phyloP scores from a whole-genome alignment of 352 stramenopile genomes.

The Globisporangium mamillatum region DNA sequence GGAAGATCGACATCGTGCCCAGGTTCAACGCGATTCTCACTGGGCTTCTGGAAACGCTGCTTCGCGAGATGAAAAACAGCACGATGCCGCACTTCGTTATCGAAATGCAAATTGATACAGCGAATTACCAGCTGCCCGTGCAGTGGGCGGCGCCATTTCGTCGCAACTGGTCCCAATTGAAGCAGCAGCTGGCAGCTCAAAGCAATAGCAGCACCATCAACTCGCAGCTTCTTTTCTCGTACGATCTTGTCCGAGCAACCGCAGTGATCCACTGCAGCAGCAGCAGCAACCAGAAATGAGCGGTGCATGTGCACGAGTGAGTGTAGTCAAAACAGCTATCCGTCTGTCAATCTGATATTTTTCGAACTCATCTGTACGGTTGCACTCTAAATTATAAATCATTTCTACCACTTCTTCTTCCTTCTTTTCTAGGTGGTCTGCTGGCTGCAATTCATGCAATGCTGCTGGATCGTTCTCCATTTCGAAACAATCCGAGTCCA shows the following conservation, averaged over 20 bases:
- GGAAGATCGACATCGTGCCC: conserved; percentile 18
- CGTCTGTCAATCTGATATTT: background rate
- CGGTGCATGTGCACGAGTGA: background rate
- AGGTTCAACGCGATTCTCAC: conserved; percentile 23
- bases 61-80: background rate
- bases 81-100: conserved; percentile 20
- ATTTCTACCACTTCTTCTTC: background rate
- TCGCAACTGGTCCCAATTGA: conserved; percentile 20
- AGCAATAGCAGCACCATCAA: background rate
- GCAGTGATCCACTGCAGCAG: background rate
- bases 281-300: background rate
- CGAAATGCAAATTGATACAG: conserved; percentile 22
- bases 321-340: background rate
- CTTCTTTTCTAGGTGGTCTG: background rate
- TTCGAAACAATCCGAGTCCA: background rate
- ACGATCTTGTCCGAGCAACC: conserved; percentile 19
- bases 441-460: background rate
- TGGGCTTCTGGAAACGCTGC: conserved; percentile 6
- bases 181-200: conserved; percentile 16
- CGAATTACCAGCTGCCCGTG: conserved; percentile 20
- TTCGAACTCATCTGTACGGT: too few species aligned
- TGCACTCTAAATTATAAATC: too few species aligned
- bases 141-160: conserved; percentile 19
- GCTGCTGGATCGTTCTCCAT: background rate
- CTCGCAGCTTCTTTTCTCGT: conserved; percentile 17